Percentiles rank a stretch among this genome's conserved stretches.
phyloP scores from a whole-genome alignment of 163 green algal genomes.

The Botryococcus braunii region DNA sequence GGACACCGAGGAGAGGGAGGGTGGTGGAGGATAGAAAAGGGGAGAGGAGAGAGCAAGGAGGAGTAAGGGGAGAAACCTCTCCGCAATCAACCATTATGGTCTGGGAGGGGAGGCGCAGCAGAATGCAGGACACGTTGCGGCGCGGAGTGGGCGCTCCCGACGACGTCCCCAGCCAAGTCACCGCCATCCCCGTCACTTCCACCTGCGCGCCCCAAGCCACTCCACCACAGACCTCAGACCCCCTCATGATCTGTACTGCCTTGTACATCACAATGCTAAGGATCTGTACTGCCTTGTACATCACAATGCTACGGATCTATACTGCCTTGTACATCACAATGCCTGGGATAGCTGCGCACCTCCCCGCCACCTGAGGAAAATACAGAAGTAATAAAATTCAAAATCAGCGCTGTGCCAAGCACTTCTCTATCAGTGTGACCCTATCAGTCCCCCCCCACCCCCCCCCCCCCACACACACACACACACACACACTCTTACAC shows the following conservation, averaged over 20 bases:
- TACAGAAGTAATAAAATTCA: too few relatives aligned
- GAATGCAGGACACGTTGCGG: slow-evolving; percentile 73
- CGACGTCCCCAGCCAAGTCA: slow-evolving; percentile 89
- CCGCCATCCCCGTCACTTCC: slow-evolving; percentile 26
- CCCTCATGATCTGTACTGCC: background rate
- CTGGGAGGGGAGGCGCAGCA: slow-evolving; percentile 24
- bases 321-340: background rate
- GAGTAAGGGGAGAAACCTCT: too few relatives aligned
- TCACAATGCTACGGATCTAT: background rate
- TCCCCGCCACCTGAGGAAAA: too few relatives aligned
- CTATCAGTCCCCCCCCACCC: too few relatives aligned
- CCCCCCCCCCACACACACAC: too few relatives aligned
- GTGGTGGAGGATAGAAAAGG: too few relatives aligned
- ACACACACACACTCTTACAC: too few relatives aligned
- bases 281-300: background rate
- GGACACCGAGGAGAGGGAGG: too few relatives aligned
- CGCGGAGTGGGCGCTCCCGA: slow-evolving; percentile 63
- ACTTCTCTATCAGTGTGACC: too few relatives aligned
- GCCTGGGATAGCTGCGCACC: too few relatives aligned
- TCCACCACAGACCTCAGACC: background rate
- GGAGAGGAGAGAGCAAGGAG: too few relatives aligned
- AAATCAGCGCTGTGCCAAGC: too few relatives aligned
- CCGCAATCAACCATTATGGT: slow-evolving; percentile 78
- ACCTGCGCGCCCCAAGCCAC: background rate
- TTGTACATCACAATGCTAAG: background rate